Evolutionary conservation across 2,329 filamentous ascomycete species (phyloP), one percentile per base, ranked within the genome.

Genomic region (Nemania sp.): DNA sequence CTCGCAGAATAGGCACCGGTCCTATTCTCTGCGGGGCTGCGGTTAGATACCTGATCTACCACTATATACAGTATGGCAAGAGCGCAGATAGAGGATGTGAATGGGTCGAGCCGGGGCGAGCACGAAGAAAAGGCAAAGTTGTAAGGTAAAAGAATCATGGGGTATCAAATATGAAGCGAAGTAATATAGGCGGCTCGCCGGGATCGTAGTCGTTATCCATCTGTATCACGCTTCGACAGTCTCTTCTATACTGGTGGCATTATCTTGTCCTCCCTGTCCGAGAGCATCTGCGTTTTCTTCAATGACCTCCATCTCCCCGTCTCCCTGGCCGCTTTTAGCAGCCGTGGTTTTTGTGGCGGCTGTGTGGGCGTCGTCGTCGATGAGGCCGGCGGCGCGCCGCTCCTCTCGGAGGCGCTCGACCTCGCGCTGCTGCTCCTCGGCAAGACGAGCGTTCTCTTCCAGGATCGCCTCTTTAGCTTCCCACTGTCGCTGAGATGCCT

Each of bases 401-500:
- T 77, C 75, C 57, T 75, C 71, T 30, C 71, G 71, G 56, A 72
- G 74, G 54, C 73, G 76, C 65, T 79, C 70, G 57, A 76, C 68
- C 55, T 73, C 70, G 17, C 72, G 75, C 56, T 76, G 70, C 56
- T 80, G 76, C 63, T 78, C 74, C 45, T 71, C 68, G 50, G 73
- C 71, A 19, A 75, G 69, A 42, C 60, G 59, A 19, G 68, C 70
- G 44, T 75, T 78, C 67, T 85, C 82, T 8, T 77, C 80, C 61
- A 85, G 81, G 43, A 72, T 74, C 64, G 79, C 81, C 17, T 83
- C 77, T 36, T 77, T 74, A 63, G 81, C 78, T 61, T 82, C 81
- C 68, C 68, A 70, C 22, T 61, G 50, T 17, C 47, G 50, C 48
- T 80, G 77, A 45, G 74, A 66, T 23, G 73, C 72, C 65, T 81